A percentile compares a stretch with the other conserved stretches of the same genome.
These are phyloP conservation scores for Murraya koenigii DNA, from an alignment of 345 rosid genomes.

Conservation along the genomic window DNA sequence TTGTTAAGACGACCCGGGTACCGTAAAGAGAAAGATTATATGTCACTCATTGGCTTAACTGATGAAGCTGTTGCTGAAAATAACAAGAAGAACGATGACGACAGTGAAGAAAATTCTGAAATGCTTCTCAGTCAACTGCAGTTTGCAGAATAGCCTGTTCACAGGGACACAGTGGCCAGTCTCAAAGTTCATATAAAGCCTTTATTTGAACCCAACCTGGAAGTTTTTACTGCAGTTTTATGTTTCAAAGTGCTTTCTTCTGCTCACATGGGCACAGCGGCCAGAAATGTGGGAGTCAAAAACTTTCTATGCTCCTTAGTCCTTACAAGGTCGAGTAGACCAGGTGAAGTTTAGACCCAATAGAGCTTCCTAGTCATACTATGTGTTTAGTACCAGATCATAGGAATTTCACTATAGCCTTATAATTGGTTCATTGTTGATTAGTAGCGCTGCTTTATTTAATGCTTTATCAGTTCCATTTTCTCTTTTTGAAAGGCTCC, in stretches of 20 bases:
- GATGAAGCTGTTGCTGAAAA: slow-evolving; percentile 1
- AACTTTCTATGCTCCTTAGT: background rate
- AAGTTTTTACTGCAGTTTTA: background rate
- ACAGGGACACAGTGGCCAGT: too few species aligned
- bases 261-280: background rate
- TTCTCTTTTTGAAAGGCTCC: too few species aligned
- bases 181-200: too few species aligned
- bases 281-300: background rate
- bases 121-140: slow-evolving; percentile 45
- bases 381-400: background rate
- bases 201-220: background rate
- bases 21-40: slow-evolving; percentile 51
- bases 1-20: slow-evolving; percentile 54
- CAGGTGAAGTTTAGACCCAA: background rate
- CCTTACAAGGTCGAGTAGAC: background rate
- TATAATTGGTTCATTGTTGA: background rate
- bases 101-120: slow-evolving; percentile 25
- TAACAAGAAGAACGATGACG: slow-evolving; percentile 9
- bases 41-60: slow-evolving; percentile 40
- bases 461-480: background rate
- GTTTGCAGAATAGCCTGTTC: slow-evolving; percentile 42
- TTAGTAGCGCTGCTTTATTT: background rate
- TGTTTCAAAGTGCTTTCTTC: background rate
- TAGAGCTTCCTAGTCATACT: background rate
- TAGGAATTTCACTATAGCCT: background rate